phyloP scores from a whole-genome alignment of 1,284 basidiomycete genomes.

The Malassezia obtusa region DNA sequence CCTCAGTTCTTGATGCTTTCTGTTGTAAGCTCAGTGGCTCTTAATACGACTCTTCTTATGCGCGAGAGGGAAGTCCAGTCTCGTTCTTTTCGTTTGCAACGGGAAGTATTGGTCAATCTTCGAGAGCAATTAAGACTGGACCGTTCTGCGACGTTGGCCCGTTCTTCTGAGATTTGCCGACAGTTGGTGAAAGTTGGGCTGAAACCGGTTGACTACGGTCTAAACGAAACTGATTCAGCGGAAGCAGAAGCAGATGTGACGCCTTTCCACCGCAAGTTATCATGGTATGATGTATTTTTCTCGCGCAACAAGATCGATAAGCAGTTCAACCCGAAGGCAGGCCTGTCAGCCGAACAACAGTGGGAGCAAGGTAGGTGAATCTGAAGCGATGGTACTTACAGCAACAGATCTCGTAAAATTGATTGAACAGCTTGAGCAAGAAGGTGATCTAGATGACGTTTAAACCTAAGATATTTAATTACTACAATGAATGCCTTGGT shows the following conservation, averaged over 20 bases:
- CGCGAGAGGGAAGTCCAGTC: not conserved
- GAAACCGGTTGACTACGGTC: slow-evolving; percentile 7
- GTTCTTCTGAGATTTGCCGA: not conserved
- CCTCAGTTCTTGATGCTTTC: slow-evolving; percentile 8
- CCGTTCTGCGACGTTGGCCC: not conserved
- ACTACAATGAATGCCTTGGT: too few species aligned
- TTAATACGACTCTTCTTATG: slow-evolving; percentile 7
- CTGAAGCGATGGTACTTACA: not conserved
- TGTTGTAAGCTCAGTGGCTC: slow-evolving; percentile 12
- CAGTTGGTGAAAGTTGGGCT: slow-evolving; percentile 8
- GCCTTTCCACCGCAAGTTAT: slow-evolving; percentile 4
- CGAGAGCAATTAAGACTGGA: not conserved
- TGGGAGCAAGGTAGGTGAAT: slow-evolving; percentile 8
- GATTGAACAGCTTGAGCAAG: slow-evolving; percentile 2
- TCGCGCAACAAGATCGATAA: not conserved
- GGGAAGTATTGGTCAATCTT: slow-evolving; percentile 1
- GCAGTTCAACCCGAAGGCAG: not conserved
- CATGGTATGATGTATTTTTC: slow-evolving; percentile 16
- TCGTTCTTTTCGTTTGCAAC: not conserved
- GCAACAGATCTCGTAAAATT: not conserved
- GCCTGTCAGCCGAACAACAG: not conserved
- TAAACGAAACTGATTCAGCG: not conserved
- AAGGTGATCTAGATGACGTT: not conserved
- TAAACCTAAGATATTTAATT: not conserved
- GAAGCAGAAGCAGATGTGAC: not conserved